These are phyloP conservation scores for Aureobasidium sp. DNA, from an alignment of 2,329 filamentous ascomycete species.

Conservation along the genomic window DNA sequence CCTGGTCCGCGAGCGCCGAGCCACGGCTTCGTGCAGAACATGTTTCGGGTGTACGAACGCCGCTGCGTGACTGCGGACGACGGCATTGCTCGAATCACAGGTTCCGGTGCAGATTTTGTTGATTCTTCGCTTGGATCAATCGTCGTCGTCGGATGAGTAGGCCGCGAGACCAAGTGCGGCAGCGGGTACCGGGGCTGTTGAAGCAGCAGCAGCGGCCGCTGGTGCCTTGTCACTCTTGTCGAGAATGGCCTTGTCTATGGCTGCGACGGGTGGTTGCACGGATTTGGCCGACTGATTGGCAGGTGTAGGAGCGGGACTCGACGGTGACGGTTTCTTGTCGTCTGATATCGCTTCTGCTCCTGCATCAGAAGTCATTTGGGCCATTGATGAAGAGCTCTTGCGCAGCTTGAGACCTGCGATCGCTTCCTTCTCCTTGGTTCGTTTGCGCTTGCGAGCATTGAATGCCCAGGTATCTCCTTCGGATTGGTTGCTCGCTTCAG, in stretches of 20 bases:
- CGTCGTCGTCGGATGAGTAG: conserved; percentile 10
- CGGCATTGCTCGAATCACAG: not conserved
- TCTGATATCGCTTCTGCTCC: not conserved
- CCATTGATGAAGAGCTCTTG: conserved; percentile 25
- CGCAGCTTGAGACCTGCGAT: conserved; percentile 37
- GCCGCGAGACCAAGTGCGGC: conserved; percentile 8
- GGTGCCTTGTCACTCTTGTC: not conserved
- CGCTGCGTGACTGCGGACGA: not conserved
- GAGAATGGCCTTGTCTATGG: not conserved
- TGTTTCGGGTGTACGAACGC: not conserved
- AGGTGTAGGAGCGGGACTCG: not conserved
- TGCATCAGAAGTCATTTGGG: not conserved
- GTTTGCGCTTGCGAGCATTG: conserved; percentile 44
- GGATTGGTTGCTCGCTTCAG: conserved; percentile 21
- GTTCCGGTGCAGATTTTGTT: not conserved
- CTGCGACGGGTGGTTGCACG: not conserved
- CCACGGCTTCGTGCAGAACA: not conserved
- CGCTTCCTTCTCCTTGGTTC: conserved; percentile 29
- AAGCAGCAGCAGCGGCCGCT: not conserved
- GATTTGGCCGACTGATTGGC: not conserved
- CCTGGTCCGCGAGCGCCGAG: not conserved
- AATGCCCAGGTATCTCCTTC: conserved; percentile 41
- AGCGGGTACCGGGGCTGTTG: conserved; percentile 1
- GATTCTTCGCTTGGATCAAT: conserved; percentile 2
- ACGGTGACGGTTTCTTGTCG: not conserved